Evolutionary conservation across 345 rosid genomes (phyloP).

Genomic region (Populus euphratica): DNA sequence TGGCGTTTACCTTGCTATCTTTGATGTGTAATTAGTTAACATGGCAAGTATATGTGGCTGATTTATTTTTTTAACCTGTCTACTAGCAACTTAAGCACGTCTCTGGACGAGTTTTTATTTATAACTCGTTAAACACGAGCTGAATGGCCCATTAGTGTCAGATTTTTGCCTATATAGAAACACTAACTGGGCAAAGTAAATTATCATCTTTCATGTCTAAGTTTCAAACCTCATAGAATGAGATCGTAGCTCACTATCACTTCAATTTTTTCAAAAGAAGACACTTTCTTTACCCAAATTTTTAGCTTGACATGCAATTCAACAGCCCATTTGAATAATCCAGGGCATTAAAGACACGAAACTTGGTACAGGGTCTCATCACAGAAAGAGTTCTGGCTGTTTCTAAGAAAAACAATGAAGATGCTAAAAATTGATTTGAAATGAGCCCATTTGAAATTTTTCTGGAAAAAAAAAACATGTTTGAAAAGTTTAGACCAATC

Average conservation of each 20-base stretch:
- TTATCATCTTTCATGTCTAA: not conserved
- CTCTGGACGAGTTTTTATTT: not conserved
- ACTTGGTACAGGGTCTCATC: not conserved
- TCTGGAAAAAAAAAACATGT: not conserved
- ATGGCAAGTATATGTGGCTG: not conserved
- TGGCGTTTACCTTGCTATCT: slow-evolving; percentile 29
- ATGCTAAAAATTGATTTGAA: not conserved
- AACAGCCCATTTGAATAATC: not conserved
- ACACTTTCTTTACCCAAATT: not conserved
- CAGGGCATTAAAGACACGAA: not conserved
- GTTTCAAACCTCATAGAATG: not conserved
- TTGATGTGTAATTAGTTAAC: slow-evolving; percentile 1
- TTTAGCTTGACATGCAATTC: not conserved
- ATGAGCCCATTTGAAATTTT: not conserved
- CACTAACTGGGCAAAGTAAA: not conserved
- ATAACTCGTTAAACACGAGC: not conserved
- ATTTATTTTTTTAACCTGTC: not conserved
- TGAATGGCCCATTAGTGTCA: not conserved
- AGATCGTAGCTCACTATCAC: not conserved
- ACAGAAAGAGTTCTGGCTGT: not conserved
- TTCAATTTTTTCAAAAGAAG: not conserved
- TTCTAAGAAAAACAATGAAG: not conserved
- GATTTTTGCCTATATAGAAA: not conserved
- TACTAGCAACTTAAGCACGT: not conserved
- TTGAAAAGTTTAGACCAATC: too few relatives aligned